Evolutionary conservation across 2,329 filamentous ascomycete species (phyloP).

Genomic region (Rutstroemia sydowiana): DNA sequence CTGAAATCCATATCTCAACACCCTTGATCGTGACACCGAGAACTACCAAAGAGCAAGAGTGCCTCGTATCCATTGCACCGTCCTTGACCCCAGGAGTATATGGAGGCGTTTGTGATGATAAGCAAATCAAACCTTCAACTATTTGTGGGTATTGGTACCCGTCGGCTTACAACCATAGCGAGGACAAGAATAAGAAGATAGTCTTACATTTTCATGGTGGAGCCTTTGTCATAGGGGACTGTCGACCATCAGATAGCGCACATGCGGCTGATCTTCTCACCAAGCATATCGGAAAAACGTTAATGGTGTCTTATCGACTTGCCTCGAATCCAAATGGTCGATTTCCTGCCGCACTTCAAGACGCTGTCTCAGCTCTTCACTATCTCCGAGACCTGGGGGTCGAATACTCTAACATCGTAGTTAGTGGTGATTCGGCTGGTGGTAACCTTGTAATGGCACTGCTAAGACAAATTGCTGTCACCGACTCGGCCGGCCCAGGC

Average conservation of each 20-base stretch:
- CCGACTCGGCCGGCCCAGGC: slow-evolving; percentile 29
- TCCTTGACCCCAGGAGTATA: neutral
- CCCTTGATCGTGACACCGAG: neutral
- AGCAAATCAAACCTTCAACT: neutral
- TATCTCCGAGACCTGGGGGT: slow-evolving; percentile 36
- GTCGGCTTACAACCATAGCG: neutral
- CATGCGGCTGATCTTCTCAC: slow-evolving; percentile 22
- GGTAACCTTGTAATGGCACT: slow-evolving; percentile 38
- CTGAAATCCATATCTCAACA: neutral
- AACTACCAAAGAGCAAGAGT: neutral
- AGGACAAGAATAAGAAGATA: slow-evolving; percentile 21
- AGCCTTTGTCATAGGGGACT: slow-evolving; percentile 39
- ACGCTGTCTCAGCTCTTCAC: slow-evolving; percentile 38
- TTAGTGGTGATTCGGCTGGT: slow-evolving; percentile 43
- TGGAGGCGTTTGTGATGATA: neutral
- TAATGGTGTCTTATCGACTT: slow-evolving; percentile 22
- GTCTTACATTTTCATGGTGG: slow-evolving; percentile 40
- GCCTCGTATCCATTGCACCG: neutral
- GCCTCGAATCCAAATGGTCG: slow-evolving; percentile 34
- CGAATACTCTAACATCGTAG: slow-evolving; percentile 33
- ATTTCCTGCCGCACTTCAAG: slow-evolving; percentile 44
- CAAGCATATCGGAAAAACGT: neutral
- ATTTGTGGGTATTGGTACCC: neutral
- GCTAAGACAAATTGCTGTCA: slow-evolving; percentile 37
- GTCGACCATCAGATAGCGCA: slow-evolving; percentile 31